Evolutionary conservation across 148 eudicot species (phyloP), one percentile per base, ranked within the genome.

Genomic region (Camellia sinensis): DNA sequence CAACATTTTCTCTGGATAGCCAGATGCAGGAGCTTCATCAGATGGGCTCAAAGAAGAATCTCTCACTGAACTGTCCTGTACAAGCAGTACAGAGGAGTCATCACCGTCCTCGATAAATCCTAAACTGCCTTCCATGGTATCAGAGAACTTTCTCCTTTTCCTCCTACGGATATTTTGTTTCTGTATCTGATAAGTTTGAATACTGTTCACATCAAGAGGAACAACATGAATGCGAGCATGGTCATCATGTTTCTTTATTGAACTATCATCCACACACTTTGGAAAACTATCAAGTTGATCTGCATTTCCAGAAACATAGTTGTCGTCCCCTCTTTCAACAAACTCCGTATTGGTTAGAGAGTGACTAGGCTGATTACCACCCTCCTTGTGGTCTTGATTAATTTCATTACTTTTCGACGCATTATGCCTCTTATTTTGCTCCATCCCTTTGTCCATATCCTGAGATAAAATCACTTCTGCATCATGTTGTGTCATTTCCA

Each of bases 1-100:
- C 76, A 64, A 22, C 48, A 53, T 19, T 37, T 82, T 67, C 66
- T 63, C 65, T 6, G 7, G 1, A 22, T 1, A 56, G 1, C 72
- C 57, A 70, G 77, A 41, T 53, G 40, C 50, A 61, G 40, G 69
- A 46, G 54, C 69, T 75, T 68, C 67, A 75, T 68, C 29, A 6
- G 61, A 68, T 6, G 29, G n/a, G 22, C 48, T 43, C 75, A 60
- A 57, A 44, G 71, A 40, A 60, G 54, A 2, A 82, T 61, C 75
- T 52, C 29, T 64, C 1, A 40, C 65, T 50, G 78, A 64, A 80
- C 57, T 45, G 40, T 71, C 76, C 61, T 22, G 41, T 18, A 37
- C 11, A 73, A 3, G 19, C 4, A 7, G 46, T 72, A 1, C 62
- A 0, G 60, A 53, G 11, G 44, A 29, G n/a, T 6, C 22, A 46